Evolutionary conservation across 73 alveolate species (phyloP).

Genomic region (Tetrahymena borealis): DNA sequence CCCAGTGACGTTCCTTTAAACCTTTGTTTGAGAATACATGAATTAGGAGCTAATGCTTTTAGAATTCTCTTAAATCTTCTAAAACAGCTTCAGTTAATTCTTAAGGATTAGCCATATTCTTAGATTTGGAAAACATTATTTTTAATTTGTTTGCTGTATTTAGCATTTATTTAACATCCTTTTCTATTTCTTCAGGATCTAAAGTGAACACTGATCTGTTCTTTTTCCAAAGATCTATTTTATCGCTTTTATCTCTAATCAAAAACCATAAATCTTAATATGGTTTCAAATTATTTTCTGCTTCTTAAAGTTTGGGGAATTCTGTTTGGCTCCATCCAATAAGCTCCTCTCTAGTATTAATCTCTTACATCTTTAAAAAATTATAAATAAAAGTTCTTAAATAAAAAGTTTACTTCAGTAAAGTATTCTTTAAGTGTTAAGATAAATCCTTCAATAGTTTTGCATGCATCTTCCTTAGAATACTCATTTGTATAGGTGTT

Average conservation of each 20-base stretch:
- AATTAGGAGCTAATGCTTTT: constrained; percentile 56
- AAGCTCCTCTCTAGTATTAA: constrained; percentile 70
- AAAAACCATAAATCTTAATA: constrained; percentile 79
- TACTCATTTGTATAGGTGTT: constrained; percentile 9
- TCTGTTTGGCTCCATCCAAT: constrained; percentile 68
- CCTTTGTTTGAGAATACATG: constrained; percentile 82
- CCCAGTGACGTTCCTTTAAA: constrained; percentile 94
- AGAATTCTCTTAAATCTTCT: constrained; percentile 30
- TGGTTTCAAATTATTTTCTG: constrained; percentile 56
- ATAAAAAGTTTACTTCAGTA: constrained; percentile 13
- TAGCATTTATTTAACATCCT: constrained; percentile 64
- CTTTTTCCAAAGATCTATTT: constrained; percentile 46
- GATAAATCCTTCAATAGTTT: constrained; percentile 18
- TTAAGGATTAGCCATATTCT: constrained; percentile 18
- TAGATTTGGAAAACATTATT: constrained; percentile 31
- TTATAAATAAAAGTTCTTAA: no score
- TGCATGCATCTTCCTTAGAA: constrained; percentile 26
- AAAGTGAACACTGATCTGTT: constrained; percentile 37
- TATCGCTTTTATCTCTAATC: constrained; percentile 42
- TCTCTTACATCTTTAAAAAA: constrained; percentile 53
- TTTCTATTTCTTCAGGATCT: constrained; percentile 80
- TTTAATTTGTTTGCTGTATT: constrained; percentile 47
- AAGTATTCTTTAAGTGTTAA: constrained; percentile 39
- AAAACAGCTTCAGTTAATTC: constrained; percentile 20
- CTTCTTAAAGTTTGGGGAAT: constrained; percentile 65